Evolutionary conservation across 192 early-diverging fungal species (phyloP), one percentile per base, ranked within the genome.

Genomic region (Coemansia sp.): DNA sequence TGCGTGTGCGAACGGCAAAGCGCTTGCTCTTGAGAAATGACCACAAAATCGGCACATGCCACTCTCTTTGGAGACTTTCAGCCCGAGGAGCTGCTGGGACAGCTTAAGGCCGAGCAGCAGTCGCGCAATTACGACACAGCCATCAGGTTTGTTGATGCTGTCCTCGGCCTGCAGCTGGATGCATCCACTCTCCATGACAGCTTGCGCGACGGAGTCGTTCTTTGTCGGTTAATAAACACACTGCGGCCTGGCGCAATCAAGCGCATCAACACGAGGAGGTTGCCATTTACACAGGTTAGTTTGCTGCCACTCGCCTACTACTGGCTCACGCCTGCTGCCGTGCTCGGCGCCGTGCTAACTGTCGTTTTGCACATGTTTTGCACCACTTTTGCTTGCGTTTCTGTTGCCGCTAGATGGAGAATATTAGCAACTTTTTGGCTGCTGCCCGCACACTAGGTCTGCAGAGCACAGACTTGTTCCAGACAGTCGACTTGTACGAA

Each of bases 161-260:
- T 83, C 17, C 63, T 87, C 3, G 82, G 74, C 5, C 53, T 70
- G 26, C 67, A 77, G 43, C 73, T 91, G 14, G 76, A 83, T 3
- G 68, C 69, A 10, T 68, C 68, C 25, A 79, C 82, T 45, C 64
- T 91, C 18, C 82, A 83, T 26, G 59, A 67, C 7, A 77, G 80
- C 23, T 76, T 93, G 11, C 82, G 83, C 53, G 87, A 90, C 51
- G 90, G 89, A 26, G 85, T 90, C 4, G 58, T 91, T 4, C 79
- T 93, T 31, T 93, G 90, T 79, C 80, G 84, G 14, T 50, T 93
- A 25, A 85, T 89, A 60, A 93, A 93, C 76, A 78, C 79, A 50
- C 68, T 93, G 41, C 68, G 82, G 19, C 91, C 91, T 8, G 83
- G 81, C 6, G 86, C 80, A 13, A 84, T 93, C 31, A 80, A 81